Evolutionary conservation across 257 asterid species (phyloP), one percentile per base, ranked within the genome.

Genomic region (Primulina eburnea): DNA sequence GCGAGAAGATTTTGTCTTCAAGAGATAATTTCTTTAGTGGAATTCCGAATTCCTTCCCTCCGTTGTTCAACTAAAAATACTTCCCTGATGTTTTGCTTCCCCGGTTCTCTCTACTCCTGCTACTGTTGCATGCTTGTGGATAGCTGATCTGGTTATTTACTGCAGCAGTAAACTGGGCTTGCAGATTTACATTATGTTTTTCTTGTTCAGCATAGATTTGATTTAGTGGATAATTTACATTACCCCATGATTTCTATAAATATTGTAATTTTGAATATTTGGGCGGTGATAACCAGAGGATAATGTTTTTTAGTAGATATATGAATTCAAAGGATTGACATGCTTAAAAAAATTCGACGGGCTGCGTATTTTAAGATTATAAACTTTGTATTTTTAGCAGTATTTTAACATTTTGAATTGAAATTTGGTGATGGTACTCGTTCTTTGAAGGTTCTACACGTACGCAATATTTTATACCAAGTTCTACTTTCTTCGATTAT

Each of bases 1-100:
- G 59, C 8, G 72, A 32, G 72, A n/a, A 71, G 69, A 63, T 75
- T 76, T 82, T 66, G 76, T 62, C 75, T 78, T 81, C 78, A 76
- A 60, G 71, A 64, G 78, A 62, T 60, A 43, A 56, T 18, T 32
- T 66, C 21, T 62, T 40, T 67, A 29, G 24, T 58, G 52, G 71
- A 75, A 38, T 65, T 64, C 72, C 38, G 71, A 75, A 38, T 65
- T 64, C 72, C 38, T 30, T 73, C 65, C 14, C 58, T 69, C 40
- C 65, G 43, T 70, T 68, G 62, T 37, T 28, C 64, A 72, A 62
- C 67, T 20, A 43, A 66, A 65, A 61, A 30, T 74, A 21, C 67
- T 6, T 30, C 73, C 72, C 21, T 50, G 26, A 57, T 69, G 58
- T 72, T 75, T 68, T 77, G 71, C 77, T 62, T 73, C 75, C 77